Evolutionary conservation across 352 stramenopile genomes (phyloP), one percentile per base, ranked within the genome.

Genomic region (Poterioochromonas sp.): DNA sequence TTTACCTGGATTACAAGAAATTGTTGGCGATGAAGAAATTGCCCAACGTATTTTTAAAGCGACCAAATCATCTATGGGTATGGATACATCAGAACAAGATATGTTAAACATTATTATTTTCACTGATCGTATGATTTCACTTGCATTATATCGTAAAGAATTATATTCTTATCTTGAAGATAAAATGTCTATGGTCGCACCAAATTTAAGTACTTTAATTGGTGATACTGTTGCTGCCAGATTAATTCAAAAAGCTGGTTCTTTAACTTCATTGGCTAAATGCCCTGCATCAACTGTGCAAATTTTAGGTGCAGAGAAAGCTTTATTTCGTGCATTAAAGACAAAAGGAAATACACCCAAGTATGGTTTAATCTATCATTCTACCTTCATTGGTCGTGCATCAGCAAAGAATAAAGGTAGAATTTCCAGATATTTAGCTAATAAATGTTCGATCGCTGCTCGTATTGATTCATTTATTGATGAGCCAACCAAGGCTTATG

Each of bases 321-420:
- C 96, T 76, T 88, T 99, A 40, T 99, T 99, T 88, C 92, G 96
- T 58, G 96, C 96, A 35, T 91, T 99, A 34, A 99, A 99, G 89
- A 99, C 95, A 49, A 97, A 97, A 76, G 95, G 95, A 78, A 99
- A 99, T 88, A 99, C 96, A 70, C 96, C 96, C 53, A 80, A 99
- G 88, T 99, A 99, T 87, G 96, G 96, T 78, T 86, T 99, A 64
- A 97, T 99, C 78, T 99, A 99, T 84, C 96, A 99, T 86, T 98
- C 95, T 44, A 97, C 93, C 41, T 99, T 99, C 85, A 99, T 99
- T 80, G 96, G 95, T 62, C 94, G 95, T 51, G 96, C 96, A 54
- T 95, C 94, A 77, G 90, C 94, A 79, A 99, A 99, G 88, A 99
- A 99, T 89, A 99, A 99, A 86, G 96, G 96, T 71, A 88, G 95